These are phyloP conservation scores for Mycena rebaudengoi DNA, from an alignment of 768 basidiomycete species.

Conservation along the genomic window DNA sequence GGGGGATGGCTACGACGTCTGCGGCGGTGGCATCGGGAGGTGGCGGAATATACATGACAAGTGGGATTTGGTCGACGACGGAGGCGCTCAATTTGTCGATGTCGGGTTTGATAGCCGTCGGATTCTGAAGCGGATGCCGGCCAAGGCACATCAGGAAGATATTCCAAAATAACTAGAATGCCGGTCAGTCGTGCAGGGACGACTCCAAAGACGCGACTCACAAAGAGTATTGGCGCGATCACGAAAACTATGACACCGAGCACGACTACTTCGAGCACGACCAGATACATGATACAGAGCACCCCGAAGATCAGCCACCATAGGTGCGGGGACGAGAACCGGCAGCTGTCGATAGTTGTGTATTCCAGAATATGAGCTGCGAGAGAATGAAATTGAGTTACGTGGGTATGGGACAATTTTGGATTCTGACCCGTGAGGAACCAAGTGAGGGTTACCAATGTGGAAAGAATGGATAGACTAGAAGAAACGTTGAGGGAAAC, in stretches of 20 bases:
- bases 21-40: slow-evolving; percentile 64
- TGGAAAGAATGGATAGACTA: slow-evolving; percentile 52
- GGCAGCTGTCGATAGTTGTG: slow-evolving; percentile 78
- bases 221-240: slow-evolving; percentile 80
- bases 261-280: slow-evolving; percentile 70
- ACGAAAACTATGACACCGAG: slow-evolving; percentile 82
- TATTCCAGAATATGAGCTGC: slow-evolving; percentile 79
- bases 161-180: slow-evolving; percentile 73
- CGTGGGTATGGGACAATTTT: not conserved
- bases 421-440: slow-evolving; percentile 59
- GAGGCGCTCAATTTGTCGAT: slow-evolving; percentile 77
- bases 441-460: slow-evolving; percentile 81
- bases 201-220: slow-evolving; percentile 47
- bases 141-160: slow-evolving; percentile 82
- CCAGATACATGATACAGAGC: slow-evolving; percentile 78
- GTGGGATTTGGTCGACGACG: slow-evolving; percentile 80
- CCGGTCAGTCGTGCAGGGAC: not conserved
- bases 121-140: slow-evolving; percentile 80
- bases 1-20: slow-evolving; percentile 51
- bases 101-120: slow-evolving; percentile 75
- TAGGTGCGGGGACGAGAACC: slow-evolving; percentile 76
- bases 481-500: slow-evolving; percentile 10
- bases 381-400: not conserved
- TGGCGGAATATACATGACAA: slow-evolving; percentile 87
- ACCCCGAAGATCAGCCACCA: slow-evolving; percentile 91